These are phyloP conservation scores for Venturiaceae sp. DNA, from an alignment of 2,329 filamentous ascomycete genomes.

Conservation along the genomic window DNA sequence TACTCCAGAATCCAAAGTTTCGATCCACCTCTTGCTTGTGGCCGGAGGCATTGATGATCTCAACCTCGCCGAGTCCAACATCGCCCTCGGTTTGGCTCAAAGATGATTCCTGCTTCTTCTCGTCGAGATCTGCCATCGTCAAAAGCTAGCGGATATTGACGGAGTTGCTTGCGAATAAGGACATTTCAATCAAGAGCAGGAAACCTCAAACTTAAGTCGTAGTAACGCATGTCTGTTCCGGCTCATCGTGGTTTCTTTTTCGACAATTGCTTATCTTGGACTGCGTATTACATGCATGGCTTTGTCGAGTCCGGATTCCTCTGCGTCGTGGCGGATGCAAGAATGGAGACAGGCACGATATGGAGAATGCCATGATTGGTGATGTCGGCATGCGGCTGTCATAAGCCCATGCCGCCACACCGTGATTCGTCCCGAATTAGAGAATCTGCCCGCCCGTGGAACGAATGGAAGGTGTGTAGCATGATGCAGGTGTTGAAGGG, in stretches of 20 bases:
- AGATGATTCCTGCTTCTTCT: background rate
- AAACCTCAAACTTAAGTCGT: too few species aligned
- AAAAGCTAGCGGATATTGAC: too few species aligned
- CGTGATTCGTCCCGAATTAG: background rate
- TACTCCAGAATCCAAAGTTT: conserved; percentile 36
- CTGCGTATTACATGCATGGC: background rate
- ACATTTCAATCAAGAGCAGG: too few species aligned
- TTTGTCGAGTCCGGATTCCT: too few species aligned
- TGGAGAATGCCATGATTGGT: background rate
- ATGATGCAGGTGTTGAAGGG: background rate
- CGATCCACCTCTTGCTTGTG: conserved; percentile 42
- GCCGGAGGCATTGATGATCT: background rate
- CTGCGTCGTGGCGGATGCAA: too few species aligned
- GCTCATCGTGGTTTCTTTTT: background rate
- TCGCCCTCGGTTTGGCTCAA: background rate
- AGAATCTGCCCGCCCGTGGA: background rate
- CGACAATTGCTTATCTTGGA: background rate
- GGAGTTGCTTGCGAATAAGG: background rate
- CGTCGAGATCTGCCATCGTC: background rate
- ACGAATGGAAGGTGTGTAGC: background rate
- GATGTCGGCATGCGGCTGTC: background rate
- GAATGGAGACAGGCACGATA: too few species aligned
- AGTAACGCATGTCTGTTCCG: too few species aligned
- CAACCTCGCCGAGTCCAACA: background rate
- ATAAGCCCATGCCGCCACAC: background rate